A percentile compares a stretch with the other conserved stretches of the same genome.
Evolutionary conservation across 2,329 filamentous ascomycete genomes (phyloP).

Genomic region (Alternaria sp.): DNA sequence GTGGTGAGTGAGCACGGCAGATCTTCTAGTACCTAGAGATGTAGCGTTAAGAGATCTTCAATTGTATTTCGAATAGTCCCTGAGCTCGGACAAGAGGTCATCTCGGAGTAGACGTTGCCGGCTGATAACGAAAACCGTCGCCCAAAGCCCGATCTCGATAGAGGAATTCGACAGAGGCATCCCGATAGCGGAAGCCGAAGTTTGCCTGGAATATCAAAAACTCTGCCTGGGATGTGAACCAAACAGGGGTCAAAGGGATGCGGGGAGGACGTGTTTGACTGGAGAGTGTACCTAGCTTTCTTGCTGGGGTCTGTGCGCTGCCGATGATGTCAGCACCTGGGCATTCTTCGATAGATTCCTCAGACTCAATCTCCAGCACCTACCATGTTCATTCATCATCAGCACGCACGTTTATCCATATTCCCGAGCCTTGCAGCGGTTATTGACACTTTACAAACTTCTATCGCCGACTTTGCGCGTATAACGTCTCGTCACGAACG

Average conservation of each 20-base stretch:
- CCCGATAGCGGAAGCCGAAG: neutral
- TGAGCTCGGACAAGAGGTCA: neutral
- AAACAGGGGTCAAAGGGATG: neutral
- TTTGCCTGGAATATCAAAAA: neutral
- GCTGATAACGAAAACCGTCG: neutral
- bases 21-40: neutral
- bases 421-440: neutral
- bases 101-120: neutral
- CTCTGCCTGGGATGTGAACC: neutral
- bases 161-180: neutral
- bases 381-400: neutral
- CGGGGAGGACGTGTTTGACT: neutral
- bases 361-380: neutral
- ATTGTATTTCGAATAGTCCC: neutral
- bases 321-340: neutral
- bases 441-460: neutral
- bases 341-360: neutral
- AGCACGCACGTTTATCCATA: neutral
- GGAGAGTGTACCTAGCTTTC: neutral
- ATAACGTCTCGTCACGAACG: neutral
- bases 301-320: neutral
- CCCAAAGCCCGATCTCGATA: neutral
- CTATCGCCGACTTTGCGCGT: constrained; percentile 5
- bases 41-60: neutral
- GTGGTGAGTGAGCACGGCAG: neutral